phyloP scores from a whole-genome alignment of 148 eudicot genomes.

The Gaultheria prostrata region DNA sequence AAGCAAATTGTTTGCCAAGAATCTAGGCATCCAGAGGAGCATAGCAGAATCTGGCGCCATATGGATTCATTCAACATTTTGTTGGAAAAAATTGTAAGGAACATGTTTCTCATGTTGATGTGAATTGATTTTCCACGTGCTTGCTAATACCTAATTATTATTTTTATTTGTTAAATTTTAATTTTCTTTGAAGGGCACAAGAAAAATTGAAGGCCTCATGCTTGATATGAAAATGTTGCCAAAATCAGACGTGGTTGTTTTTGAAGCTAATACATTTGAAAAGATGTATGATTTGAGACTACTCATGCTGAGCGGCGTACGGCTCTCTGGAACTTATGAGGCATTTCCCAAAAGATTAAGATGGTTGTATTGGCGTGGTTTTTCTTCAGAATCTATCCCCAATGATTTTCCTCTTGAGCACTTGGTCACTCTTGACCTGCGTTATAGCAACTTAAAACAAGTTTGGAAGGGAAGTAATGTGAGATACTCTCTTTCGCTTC shows the following conservation, averaged over 20 bases:
- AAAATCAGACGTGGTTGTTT: neutral
- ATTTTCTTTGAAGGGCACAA: neutral
- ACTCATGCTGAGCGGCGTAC: neutral
- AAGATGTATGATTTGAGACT: neutral
- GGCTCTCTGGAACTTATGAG: neutral
- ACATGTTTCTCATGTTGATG: no score
- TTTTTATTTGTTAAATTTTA: neutral
- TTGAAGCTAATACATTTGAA: neutral
- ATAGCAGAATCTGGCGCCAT: neutral
- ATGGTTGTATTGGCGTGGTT: neutral
- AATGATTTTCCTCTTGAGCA: neutral
- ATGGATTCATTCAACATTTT: neutral
- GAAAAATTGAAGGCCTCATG: neutral
- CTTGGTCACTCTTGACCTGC: neutral
- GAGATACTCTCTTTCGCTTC: neutral
- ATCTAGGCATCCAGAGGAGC: neutral
- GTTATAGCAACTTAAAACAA: neutral
- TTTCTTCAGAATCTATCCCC: neutral
- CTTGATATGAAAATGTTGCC: neutral
- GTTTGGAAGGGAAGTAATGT: neutral
- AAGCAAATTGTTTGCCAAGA: neutral
- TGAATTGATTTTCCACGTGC: neutral
- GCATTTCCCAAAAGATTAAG: neutral
- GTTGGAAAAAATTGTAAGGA: neutral
- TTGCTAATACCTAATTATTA: neutral